These are phyloP conservation scores for Pachysolen tannophilus DNA, from an alignment of 805 yeast genomes.

Conservation along the genomic window DNA sequence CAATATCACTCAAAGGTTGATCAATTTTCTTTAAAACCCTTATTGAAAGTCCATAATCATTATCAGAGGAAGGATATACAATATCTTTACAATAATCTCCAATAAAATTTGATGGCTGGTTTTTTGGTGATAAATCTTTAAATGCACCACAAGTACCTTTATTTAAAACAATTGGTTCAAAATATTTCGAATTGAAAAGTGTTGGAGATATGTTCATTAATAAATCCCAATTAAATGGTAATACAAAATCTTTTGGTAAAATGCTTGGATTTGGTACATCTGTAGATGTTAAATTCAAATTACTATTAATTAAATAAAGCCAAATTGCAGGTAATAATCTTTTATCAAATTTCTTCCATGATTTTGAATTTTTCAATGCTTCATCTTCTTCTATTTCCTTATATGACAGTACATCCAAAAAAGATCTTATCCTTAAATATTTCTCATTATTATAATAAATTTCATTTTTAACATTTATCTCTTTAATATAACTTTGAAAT, in stretches of 20 bases:
- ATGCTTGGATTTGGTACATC: too few species aligned
- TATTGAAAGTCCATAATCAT: constrained; percentile 5
- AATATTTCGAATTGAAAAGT: background rate
- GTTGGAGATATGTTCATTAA: constrained; percentile 2
- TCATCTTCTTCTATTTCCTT: too few species aligned
- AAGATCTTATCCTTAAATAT: too few species aligned
- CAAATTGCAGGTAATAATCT: constrained; percentile 7
- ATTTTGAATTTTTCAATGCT: too few species aligned
- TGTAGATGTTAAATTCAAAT: background rate
- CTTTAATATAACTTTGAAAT: too few species aligned
- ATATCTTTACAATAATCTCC: constrained; percentile 5
- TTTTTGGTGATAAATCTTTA: constrained; percentile 4
- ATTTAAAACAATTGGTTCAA: background rate
- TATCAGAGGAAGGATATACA: constrained; percentile 3
- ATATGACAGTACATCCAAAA: too few species aligned
- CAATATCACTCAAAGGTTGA: constrained; percentile 4
- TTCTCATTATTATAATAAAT: too few species aligned
- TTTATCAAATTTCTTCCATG: constrained; percentile 7
- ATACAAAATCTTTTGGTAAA: constrained; percentile 2
- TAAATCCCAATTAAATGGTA: constrained; percentile 8
- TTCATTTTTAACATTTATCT: too few species aligned
- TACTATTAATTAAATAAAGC: constrained; percentile 1
- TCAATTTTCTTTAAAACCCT: constrained; percentile 5
- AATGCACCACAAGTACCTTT: constrained; percentile 2
- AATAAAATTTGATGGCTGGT: constrained; percentile 1